Evolutionary conservation across 768 basidiomycete species (phyloP), one percentile per base, ranked within the genome.

Genomic region (button mushroom (Agaricus bisporus)): DNA sequence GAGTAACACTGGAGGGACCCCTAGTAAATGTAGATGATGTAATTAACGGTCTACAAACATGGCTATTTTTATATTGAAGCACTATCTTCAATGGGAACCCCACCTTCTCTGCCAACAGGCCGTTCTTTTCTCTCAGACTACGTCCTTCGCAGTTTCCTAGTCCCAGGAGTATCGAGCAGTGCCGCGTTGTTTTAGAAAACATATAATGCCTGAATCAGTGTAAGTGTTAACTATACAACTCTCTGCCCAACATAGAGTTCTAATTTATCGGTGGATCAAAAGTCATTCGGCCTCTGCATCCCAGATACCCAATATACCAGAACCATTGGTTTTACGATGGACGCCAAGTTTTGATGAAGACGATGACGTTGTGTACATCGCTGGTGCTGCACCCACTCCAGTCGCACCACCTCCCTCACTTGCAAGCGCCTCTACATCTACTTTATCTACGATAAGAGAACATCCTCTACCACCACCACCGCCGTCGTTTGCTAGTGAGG

Each of bases 291-390:
- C 51, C 28, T 36, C 51, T 20, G 17, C 29, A 41, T 35, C 47
- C 42, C 53, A 44, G 20, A 54, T 54, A 35, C 53, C 53, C 12
- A 48, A 29, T 22, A 48, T 54, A 54, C 53, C 53, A 1, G 53
- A 54, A 22, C 53, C 53, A 9, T 38, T 54, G 4, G 47, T 54
- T 14, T 39, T 54, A 3, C 17, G 46, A 26, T 54, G 53, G 53
- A 48, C 53, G 22, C 39, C 53, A n/a, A 41, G 48, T 14, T 48
- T 41, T 18, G 46, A 48, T 17, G 53, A 54, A 15, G 53, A 46
- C n/a, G 53, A 54, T 11, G 32, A 32, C 15, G 53, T 54, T 22
- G 53, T 45, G 3, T 54, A 54, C 48, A 54, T 54, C 32, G 53
- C 53, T 14, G 46, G 53, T 15, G 45, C 51, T 5, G 44, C 52